Evolutionary conservation across 495 filamentous ascomycete genomes (phyloP).

Genomic region (Hypoxylon perforatum): DNA sequence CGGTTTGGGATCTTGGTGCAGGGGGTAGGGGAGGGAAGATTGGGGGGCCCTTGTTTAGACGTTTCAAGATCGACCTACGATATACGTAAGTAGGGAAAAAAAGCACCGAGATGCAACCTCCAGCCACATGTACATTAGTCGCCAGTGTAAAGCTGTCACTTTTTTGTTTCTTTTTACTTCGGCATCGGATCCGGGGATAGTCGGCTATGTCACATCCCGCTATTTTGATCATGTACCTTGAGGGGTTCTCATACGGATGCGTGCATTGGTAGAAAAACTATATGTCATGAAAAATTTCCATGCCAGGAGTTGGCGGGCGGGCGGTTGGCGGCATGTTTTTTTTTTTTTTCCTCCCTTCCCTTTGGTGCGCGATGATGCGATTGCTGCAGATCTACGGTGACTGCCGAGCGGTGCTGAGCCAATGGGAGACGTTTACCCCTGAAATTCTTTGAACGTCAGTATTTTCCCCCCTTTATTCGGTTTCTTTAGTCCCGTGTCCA

Average conservation of each 20-base stretch:
- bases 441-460: constrained; percentile 4
- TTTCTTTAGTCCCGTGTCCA: constrained; percentile 4
- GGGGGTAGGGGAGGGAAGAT: constrained; percentile 23
- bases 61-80: constrained; percentile 39
- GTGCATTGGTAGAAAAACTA: neutral
- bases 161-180: constrained; percentile 8
- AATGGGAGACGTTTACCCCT: constrained; percentile 29
- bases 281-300: constrained; percentile 8
- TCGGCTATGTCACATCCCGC: constrained; percentile 14
- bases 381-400: constrained; percentile 33
- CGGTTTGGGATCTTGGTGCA: constrained; percentile 31
- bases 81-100: neutral
- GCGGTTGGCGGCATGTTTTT: constrained; percentile 1
- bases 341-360: constrained; percentile 5
- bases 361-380: constrained; percentile 30
- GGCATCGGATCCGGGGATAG: constrained; percentile 12
- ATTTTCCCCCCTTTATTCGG: neutral
- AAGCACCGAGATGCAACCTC: constrained; percentile 22
- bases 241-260: too few relatives aligned
- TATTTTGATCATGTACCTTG: neutral
- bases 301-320: neutral
- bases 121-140: neutral
- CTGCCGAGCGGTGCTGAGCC: constrained; percentile 7
- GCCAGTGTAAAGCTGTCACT: neutral
- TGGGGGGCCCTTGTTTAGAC: constrained; percentile 5